Percentiles rank a stretch among this genome's conserved stretches.
Conservation (phyloP, 495 filamentous ascomycete genomes). For the Xanthoparmelia taractica region DNA sequence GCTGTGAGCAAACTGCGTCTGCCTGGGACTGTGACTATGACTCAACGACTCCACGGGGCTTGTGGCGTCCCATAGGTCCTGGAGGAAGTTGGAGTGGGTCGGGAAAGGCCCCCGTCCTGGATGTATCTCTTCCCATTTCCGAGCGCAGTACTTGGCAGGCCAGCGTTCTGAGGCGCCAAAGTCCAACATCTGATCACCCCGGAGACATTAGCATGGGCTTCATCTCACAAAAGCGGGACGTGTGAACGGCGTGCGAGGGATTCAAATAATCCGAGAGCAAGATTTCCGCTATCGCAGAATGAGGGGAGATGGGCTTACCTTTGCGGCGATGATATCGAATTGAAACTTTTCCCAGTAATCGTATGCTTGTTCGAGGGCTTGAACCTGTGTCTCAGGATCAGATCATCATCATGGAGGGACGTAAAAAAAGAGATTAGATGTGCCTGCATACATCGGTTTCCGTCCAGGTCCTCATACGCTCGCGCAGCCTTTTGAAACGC, state of each 20-base stretch:
- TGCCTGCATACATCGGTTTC: constrained; percentile 51
- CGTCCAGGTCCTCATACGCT: constrained; percentile 58
- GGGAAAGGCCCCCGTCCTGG: constrained; percentile 24
- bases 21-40: constrained; percentile 19
- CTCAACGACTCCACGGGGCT: constrained; percentile 26
- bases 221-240: not conserved
- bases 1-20: constrained; percentile 5
- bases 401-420: constrained; percentile 22
- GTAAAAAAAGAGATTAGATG: constrained; percentile 24
- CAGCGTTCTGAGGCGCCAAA: constrained; percentile 29
- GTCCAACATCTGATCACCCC: constrained; percentile 26
- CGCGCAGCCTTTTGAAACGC: constrained; percentile 59
- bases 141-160: constrained; percentile 30
- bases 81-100: constrained; percentile 24
- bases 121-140: constrained; percentile 30
- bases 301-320: constrained; percentile 32
- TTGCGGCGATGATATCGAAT: constrained; percentile 43
- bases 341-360: constrained; percentile 46
- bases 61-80: constrained; percentile 27
- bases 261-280: not conserved
- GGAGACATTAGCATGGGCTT: constrained; percentile 11
- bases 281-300: not conserved
- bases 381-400: constrained; percentile 34
- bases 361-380: constrained; percentile 40
- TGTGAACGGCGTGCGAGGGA: not conserved